Evolutionary conservation across 129 eudicot genomes (phyloP).

Genomic region (Pittosporum tobira): DNA sequence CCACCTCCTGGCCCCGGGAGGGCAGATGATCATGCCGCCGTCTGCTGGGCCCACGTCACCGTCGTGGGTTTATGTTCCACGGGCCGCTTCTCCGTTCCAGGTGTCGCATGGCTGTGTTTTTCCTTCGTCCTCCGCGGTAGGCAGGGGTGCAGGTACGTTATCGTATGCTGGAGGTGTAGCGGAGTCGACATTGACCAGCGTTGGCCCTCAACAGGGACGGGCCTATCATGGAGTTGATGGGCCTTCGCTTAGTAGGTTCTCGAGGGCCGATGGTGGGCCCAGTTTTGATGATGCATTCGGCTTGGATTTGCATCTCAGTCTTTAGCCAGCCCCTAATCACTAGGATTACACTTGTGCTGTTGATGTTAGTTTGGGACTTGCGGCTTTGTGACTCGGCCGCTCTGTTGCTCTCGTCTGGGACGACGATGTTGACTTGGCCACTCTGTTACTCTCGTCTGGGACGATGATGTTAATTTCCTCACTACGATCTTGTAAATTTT

Average conservation of each 20-base stretch:
- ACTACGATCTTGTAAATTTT: neutral
- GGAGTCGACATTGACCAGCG: conserved; percentile 32
- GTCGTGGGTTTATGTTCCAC: conserved; percentile 78
- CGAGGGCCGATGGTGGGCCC: conserved; percentile 61
- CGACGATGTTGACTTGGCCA: too few relatives aligned
- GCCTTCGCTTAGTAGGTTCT: conserved; percentile 68
- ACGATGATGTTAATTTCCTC: too few relatives aligned
- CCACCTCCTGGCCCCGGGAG: conserved; percentile 59
- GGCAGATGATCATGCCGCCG: conserved; percentile 40
- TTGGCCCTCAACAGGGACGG: conserved; percentile 36
- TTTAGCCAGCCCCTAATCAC: conserved; percentile 36
- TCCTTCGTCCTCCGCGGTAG: conserved; percentile 30
- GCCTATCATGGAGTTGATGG: conserved; percentile 39
- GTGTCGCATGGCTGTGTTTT: conserved; percentile 67
- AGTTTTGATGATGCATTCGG: conserved; percentile 61
- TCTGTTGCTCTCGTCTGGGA: conserved; percentile 1
- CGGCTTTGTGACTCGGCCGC: conserved; percentile 5
- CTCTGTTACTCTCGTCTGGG: too few relatives aligned
- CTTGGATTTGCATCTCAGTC: conserved; percentile 79
- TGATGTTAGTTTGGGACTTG: neutral
- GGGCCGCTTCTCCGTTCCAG: conserved; percentile 60
- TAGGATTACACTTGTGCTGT: neutral
- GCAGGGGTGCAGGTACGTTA: conserved; percentile 44
- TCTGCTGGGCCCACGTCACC: conserved; percentile 34
- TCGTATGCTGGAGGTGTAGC: conserved; percentile 45